Conservation (phyloP, 257 asterid genomes). For the Nicotiana benthamiana region DNA sequence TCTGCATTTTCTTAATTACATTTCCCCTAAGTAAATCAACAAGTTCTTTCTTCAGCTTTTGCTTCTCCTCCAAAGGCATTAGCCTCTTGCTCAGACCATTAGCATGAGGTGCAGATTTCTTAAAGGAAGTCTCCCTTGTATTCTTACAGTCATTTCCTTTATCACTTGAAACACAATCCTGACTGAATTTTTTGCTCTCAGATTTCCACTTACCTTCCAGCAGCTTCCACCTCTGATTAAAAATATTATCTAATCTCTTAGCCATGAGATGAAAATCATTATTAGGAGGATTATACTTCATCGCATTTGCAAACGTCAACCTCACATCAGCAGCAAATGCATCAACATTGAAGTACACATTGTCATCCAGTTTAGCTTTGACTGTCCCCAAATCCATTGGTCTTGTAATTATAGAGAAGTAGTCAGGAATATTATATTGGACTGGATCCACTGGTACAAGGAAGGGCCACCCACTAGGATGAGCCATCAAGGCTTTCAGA, state of each 20-base stretch:
- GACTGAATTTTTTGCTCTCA: slow-evolving; percentile 14
- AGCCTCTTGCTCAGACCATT: slow-evolving; percentile 16
- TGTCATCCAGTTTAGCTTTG: slow-evolving; percentile 40
- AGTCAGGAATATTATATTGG: slow-evolving; percentile 58
- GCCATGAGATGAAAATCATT: slow-evolving; percentile 45
- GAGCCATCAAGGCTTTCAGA: slow-evolving; percentile 43
- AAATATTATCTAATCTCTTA: slow-evolving; percentile 28
- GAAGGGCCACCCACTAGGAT: slow-evolving; percentile 36
- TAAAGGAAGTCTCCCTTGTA: slow-evolving; percentile 2
- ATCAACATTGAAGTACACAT: slow-evolving; percentile 37
- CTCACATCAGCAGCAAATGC: slow-evolving; percentile 69
- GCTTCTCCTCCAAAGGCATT: slow-evolving; percentile 35
- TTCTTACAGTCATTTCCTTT: slow-evolving; percentile 17
- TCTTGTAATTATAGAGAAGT: slow-evolving; percentile 38
- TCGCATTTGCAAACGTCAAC: slow-evolving; percentile 73
- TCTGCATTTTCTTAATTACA: slow-evolving; percentile 28
- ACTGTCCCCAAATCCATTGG: slow-evolving; percentile 95
- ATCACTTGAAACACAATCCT: slow-evolving; percentile 7
- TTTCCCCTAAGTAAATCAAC: slow-evolving; percentile 25
- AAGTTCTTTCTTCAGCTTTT: slow-evolving; percentile 30
- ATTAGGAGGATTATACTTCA: slow-evolving; percentile 55
- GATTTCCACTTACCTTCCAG: slow-evolving; percentile 37
- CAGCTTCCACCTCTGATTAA: slow-evolving; percentile 48
- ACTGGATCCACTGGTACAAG: slow-evolving; percentile 74
- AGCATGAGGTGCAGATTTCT: slow-evolving; percentile 15